A percentile compares a stretch with the other conserved stretches of the same genome.
Evolutionary conservation across 2,329 filamentous ascomycete species (phyloP).

Genomic region (Pezicula rhizophila): DNA sequence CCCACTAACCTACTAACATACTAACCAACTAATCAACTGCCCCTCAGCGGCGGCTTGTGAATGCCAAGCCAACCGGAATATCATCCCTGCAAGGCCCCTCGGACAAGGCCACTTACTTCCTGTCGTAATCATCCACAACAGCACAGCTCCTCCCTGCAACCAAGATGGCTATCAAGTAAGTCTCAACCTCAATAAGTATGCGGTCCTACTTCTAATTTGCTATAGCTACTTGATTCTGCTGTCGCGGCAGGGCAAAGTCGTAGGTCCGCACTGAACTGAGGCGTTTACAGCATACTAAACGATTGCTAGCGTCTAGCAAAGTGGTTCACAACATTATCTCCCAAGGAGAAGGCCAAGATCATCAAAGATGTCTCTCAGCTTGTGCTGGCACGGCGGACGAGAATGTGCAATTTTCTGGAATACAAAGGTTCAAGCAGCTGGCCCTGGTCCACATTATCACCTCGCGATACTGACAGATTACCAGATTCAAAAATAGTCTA

Average conservation of each 20-base stretch:
- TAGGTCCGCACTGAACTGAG: slow-evolving; percentile 44
- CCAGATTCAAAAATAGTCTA: slow-evolving; percentile 97
- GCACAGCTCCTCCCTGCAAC: slow-evolving; percentile 8
- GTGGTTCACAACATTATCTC: slow-evolving; percentile 97
- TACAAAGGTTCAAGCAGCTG: slow-evolving; percentile 71
- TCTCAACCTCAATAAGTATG: background rate
- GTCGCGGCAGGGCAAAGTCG: slow-evolving; percentile 98
- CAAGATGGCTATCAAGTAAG: slow-evolving; percentile 48
- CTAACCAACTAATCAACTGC: no score
- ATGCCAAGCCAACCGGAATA: background rate
- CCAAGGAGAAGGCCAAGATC: slow-evolving; percentile 98
- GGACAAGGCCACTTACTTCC: slow-evolving; percentile 5
- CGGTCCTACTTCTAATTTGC: slow-evolving; percentile 11
- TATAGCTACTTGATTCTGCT: slow-evolving; percentile 92
- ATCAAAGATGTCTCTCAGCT: slow-evolving; percentile 99
- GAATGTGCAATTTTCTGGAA: slow-evolving; percentile 99
- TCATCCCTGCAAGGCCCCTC: slow-evolving; percentile 4
- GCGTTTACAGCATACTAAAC: slow-evolving; percentile 13
- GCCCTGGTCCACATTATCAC: background rate
- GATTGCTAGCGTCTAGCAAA: slow-evolving; percentile 81
- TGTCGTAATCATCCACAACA: slow-evolving; percentile 1
- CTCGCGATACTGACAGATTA: slow-evolving; percentile 14
- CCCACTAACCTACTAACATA: no score
- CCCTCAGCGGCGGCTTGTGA: slow-evolving; percentile 1
- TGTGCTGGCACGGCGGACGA: slow-evolving; percentile 87